Percentiles rank a stretch among this genome's conserved stretches.
phyloP scores from a whole-genome alignment of 140 eudicot species.

The Anethum foeniculum region DNA sequence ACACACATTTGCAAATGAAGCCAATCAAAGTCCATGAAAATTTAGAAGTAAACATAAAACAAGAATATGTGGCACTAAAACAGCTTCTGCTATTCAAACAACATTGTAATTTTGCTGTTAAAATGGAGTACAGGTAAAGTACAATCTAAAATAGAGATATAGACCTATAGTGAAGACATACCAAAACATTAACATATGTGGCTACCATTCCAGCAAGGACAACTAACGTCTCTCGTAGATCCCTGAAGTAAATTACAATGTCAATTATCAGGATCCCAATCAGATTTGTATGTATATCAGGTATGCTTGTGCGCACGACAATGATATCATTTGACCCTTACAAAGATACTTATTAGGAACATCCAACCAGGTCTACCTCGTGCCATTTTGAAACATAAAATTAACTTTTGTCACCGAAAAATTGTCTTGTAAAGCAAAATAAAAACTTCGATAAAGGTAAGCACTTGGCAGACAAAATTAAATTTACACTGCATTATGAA shows the following conservation, averaged over 20 bases:
- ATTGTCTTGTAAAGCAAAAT: not conserved
- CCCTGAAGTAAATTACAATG: constrained; percentile 39
- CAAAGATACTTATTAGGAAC: not conserved
- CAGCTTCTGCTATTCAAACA: not conserved
- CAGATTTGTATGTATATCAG: not conserved
- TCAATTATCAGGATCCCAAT: constrained; percentile 7
- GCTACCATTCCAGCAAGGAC: constrained; percentile 74
- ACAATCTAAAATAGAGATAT: constrained; percentile 2
- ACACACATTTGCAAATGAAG: constrained; percentile 1
- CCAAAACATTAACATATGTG: constrained; percentile 90
- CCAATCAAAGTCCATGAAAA: not conserved
- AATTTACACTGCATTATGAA: not conserved
- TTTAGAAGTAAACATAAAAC: not conserved
- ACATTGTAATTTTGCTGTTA: not conserved
- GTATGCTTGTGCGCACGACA: not conserved
- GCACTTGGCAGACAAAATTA: not conserved
- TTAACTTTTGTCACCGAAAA: not conserved
- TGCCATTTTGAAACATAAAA: not conserved
- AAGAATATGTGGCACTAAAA: not conserved
- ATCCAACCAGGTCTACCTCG: not conserved
- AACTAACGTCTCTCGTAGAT: constrained; percentile 60
- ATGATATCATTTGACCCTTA: not conserved
- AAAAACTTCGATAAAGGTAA: not conserved
- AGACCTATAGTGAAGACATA: constrained; percentile 23
- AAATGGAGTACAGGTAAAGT: not conserved